These are phyloP conservation scores for Climacium dendroides DNA, from an alignment of 225 moss, liverwort and hornwort genomes.

Conservation along the genomic window DNA sequence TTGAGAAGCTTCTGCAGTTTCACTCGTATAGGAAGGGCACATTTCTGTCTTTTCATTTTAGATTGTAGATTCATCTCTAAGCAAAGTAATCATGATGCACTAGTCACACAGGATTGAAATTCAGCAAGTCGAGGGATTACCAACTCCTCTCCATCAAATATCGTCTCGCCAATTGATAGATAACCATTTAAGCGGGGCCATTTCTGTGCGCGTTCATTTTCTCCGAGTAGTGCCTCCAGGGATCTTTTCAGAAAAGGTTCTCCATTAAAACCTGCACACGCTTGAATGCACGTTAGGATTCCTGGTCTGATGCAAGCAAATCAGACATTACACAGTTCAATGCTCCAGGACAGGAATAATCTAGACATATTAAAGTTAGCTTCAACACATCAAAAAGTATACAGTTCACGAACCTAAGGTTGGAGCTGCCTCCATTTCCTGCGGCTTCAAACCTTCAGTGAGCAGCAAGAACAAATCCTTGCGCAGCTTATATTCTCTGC, in stretches of 20 bases:
- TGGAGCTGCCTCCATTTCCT: constrained; percentile 1
- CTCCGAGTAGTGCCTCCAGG: neutral
- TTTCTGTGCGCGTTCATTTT: neutral
- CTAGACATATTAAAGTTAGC: neutral
- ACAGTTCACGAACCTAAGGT: neutral
- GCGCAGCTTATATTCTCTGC: neutral
- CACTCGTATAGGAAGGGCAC: neutral
- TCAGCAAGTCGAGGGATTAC: neutral
- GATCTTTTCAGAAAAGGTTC: neutral
- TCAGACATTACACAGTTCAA: neutral
- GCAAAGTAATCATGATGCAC: neutral
- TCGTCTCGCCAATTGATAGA: constrained; percentile 18
- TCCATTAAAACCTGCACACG: constrained; percentile 3
- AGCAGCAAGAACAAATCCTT: constrained; percentile 12
- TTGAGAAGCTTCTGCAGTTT: neutral
- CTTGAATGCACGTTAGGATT: neutral
- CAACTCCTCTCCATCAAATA: constrained; percentile 19
- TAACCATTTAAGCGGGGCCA: neutral
- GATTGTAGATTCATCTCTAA: neutral
- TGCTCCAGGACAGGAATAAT: neutral
- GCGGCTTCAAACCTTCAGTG: neutral
- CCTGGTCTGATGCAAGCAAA: neutral
- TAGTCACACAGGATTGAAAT: neutral
- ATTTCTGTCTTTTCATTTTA: neutral
- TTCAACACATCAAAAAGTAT: neutral